Evolutionary conservation across 1,284 basidiomycete genomes (phyloP).

Genomic region (Fomitopsis betulina): DNA sequence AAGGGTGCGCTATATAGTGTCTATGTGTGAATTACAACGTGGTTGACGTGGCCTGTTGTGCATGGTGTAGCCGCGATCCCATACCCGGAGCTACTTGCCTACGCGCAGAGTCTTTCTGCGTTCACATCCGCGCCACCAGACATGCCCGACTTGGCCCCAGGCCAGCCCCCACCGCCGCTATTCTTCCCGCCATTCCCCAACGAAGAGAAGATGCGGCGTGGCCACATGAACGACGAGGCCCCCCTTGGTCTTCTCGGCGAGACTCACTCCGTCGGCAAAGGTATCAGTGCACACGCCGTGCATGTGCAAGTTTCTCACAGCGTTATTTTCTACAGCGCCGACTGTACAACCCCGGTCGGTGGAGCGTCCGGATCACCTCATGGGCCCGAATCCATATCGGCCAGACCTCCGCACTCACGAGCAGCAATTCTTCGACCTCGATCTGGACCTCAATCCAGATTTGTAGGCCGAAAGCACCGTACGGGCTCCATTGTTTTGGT

Average conservation of each 20-base stretch:
- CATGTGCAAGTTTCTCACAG: background rate
- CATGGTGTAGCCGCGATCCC: constrained; percentile 57
- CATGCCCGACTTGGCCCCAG: constrained; percentile 68
- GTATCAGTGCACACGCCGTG: constrained; percentile 32
- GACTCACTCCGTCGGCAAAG: constrained; percentile 70
- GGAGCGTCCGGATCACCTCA: constrained; percentile 42
- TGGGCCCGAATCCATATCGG: constrained; percentile 57
- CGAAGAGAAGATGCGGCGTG: constrained; percentile 81
- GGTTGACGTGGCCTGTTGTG: background rate
- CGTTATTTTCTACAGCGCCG: constrained; percentile 36
- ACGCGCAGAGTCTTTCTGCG: constrained; percentile 74
- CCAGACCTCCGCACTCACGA: constrained; percentile 58
- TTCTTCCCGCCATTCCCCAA: constrained; percentile 86
- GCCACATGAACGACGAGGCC: constrained; percentile 70
- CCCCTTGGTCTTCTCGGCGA: constrained; percentile 73
- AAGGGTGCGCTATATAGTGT: constrained; percentile 42
- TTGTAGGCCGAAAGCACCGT: constrained; percentile 30
- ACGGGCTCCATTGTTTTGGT: no score
- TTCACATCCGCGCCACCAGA: constrained; percentile 83
- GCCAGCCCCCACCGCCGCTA: constrained; percentile 65
- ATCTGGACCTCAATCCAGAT: constrained; percentile 77
- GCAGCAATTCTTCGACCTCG: constrained; percentile 64
- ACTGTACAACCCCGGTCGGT: constrained; percentile 52
- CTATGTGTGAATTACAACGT: background rate
- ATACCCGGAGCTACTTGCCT: constrained; percentile 74